Evolutionary conservation across 2,329 filamentous ascomycete species (phyloP), one percentile per base, ranked within the genome.

Genomic region (Fusarium pilosicola): DNA sequence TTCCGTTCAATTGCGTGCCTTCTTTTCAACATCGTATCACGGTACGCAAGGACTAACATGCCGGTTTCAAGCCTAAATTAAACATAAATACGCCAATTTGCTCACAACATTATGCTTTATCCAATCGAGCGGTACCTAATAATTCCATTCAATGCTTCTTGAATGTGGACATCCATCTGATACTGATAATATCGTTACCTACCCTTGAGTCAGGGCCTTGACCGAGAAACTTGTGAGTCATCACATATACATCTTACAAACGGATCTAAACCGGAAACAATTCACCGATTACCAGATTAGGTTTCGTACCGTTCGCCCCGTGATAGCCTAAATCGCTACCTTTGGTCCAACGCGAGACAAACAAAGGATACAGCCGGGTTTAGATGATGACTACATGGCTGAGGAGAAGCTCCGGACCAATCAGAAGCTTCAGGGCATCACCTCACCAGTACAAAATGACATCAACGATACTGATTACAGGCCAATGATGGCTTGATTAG

Each of bases 381-480:
- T 52, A 49, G 30, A 58, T 62, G 22, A 39, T 62, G 46, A 20
- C 38, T n/a, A 15, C 51, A 28, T 54, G 26, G 20, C 24, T 22
- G n/a, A 46, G 39, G 45, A 48, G 24, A 39, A 14, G 32, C 22
- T 34, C 44, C 34, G 62, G 8, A 6, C 62, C 62, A 67, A 55
- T 55, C 34, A 48, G 8, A 42, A 11, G 20, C 38, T 11, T 3
- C 17, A 14, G 9, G 5, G 14, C 22, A 36, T 32, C 55, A 58
- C 45, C 41, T 46, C 32, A 45, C 18, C 39, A 36, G 15, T 34
- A 28, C 17, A 4, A 26, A 34, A 71, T 71, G 68, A 71, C 69
- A 71, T 71, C 69, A 71, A 71, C 67, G 69, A 71, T 59, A 38
- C 13, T 11, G 22, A 26, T 45, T 22, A 6, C 5, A 26, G 39